A percentile compares a stretch with the other conserved stretches of the same genome.
Conservation (phyloP, 331 rosid genomes). For the Acacia concinna region DNA sequence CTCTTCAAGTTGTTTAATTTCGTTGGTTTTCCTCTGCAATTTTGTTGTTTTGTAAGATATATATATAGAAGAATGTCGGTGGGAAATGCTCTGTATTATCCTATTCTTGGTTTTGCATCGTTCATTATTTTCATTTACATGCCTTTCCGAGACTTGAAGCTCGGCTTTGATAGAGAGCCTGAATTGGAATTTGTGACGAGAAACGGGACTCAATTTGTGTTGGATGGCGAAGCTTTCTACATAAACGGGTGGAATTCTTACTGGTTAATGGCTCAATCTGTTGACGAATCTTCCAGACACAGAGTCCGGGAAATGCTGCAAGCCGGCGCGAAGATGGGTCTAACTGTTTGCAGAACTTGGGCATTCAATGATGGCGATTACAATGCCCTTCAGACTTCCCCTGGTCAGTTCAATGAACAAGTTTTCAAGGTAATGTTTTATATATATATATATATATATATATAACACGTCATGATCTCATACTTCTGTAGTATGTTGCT, state of each 20-base stretch:
- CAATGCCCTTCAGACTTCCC: conserved; percentile 90
- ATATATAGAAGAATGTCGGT: conserved; percentile 49
- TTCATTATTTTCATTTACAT: conserved; percentile 67
- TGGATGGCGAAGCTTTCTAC: conserved; percentile 74
- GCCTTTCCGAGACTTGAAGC: conserved; percentile 68
- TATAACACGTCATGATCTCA: background rate
- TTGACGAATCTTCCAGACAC: conserved; percentile 51
- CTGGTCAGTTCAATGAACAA: conserved; percentile 79
- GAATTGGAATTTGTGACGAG: conserved; percentile 68
- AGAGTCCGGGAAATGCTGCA: conserved; percentile 68
- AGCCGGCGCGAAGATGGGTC: conserved; percentile 86
- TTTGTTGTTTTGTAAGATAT: background rate
- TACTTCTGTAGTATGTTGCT: conserved; percentile 9
- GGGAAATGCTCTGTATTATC: conserved; percentile 67
- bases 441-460: background rate
- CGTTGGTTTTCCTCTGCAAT: conserved; percentile 6
- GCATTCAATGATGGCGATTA: conserved; percentile 90
- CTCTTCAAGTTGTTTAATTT: conserved; percentile 34
- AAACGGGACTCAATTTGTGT: conserved; percentile 68
- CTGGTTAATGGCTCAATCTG: conserved; percentile 90
- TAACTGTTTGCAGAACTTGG: conserved; percentile 97
- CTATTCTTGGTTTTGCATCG: conserved; percentile 70
- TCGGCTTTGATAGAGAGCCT: conserved; percentile 36
- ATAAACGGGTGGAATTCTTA: conserved; percentile 97
- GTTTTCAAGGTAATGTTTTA: conserved; percentile 65